Base-by-base conservation (phyloP, 768 basidiomycete genomes). In the Megacollybia marginata region DNA sequence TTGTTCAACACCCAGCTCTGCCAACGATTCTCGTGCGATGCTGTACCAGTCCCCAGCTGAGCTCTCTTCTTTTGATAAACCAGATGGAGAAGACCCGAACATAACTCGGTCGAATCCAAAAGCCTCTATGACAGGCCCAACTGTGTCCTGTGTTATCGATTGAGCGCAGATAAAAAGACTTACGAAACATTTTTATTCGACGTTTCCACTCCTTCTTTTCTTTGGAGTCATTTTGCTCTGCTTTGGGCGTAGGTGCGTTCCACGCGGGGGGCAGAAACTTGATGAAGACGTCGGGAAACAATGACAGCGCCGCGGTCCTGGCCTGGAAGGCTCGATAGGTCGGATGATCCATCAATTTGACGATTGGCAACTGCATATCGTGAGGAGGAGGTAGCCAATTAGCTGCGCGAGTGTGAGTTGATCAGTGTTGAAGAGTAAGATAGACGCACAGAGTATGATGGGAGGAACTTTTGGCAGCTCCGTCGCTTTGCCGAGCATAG, bases 81-180 rank as follows among this genome's bases (percentile, higher is more conserved):
- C 65, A 10, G 83, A 79, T 32, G 85, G 79, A 1, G 88, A 83
- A 9, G 88, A 85, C 8, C 89, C 90, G 64, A 85, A 92, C 16
- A 92, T 74, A 56, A 92, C 89, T 47, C 90, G 79, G 57, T 86
- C 74, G 57, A 79, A 88, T 7, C 90, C 90, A 61, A 92, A 92
- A 2, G 90, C 90, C 62, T 92, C 90, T 53, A 91, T 67, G 34
- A 85, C 83, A 13, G 87, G 90, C 8, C 82, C 85, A 55, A 92
- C 89, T 92, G 52, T 4, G 18, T 49, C 28, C 4, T 52, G 49
- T 19, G 31, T 48, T 54, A 31, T 20, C 38, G 49, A 20, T 42
- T 43, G 46, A 46, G 6, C 28, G 12, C 0, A 49, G 40, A 16
- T 50, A 40, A 10, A 32, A 35, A 15, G 15, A 82, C 88, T 69